Evolutionary conservation across 495 filamentous ascomycete genomes (phyloP).

Genomic region (Penicillium odoratum): DNA sequence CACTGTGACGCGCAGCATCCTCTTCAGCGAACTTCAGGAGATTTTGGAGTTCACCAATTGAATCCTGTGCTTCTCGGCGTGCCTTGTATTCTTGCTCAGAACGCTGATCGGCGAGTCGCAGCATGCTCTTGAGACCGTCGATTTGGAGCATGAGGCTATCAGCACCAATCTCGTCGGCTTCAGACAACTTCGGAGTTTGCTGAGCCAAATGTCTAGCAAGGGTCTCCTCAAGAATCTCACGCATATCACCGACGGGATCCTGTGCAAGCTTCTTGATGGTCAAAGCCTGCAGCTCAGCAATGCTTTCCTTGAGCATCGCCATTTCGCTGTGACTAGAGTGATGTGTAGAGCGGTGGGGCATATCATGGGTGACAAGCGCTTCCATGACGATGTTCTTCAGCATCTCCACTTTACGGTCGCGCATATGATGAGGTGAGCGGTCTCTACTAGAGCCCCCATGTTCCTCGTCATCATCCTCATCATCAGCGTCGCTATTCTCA

Average conservation of each 20-base stretch:
- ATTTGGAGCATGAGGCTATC: slow-evolving; percentile 56
- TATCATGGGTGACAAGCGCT: slow-evolving; percentile 62
- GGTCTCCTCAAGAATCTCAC: slow-evolving; percentile 49
- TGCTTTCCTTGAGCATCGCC: slow-evolving; percentile 53
- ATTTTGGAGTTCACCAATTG: slow-evolving; percentile 66
- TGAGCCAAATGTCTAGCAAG: slow-evolving; percentile 40
- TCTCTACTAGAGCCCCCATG: slow-evolving; percentile 42
- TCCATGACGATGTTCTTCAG: slow-evolving; percentile 79
- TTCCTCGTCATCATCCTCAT: slow-evolving; percentile 77
- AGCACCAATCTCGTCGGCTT: slow-evolving; percentile 48
- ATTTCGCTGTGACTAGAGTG: slow-evolving; percentile 43
- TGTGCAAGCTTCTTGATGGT: slow-evolving; percentile 40
- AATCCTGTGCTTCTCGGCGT: slow-evolving; percentile 70
- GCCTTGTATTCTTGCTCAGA: slow-evolving; percentile 62
- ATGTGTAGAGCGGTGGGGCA: slow-evolving; percentile 32
- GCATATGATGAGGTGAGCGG: slow-evolving; percentile 62
- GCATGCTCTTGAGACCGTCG: slow-evolving; percentile 54
- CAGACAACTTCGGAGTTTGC: slow-evolving; percentile 35
- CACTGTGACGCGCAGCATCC: slow-evolving; percentile 64
- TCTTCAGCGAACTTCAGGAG: slow-evolving; percentile 74
- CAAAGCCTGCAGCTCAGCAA: slow-evolving; percentile 58
- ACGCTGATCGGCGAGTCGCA: slow-evolving; percentile 49
- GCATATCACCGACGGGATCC: slow-evolving; percentile 42
- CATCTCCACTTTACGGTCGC: slow-evolving; percentile 79
- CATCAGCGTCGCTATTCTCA: slow-evolving; percentile 87